A percentile compares a stretch with the other conserved stretches of the same genome.
phyloP scores from a whole-genome alignment of 2,329 filamentous ascomycete species.

The Hypocrella siamensis region DNA sequence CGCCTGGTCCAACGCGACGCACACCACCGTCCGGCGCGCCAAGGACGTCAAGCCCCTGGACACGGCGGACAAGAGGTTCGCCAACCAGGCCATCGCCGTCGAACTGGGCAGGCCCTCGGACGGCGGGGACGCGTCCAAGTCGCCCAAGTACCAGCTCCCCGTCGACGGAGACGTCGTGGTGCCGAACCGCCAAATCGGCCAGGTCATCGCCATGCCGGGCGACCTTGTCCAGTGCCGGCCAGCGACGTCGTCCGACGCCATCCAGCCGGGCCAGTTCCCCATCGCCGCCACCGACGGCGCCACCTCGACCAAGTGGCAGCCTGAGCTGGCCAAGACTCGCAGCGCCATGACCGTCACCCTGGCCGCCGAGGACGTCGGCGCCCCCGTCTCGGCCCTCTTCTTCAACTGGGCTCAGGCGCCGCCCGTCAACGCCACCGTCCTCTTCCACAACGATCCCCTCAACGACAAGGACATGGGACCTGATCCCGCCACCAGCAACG shows the following conservation, averaged over 20 bases:
- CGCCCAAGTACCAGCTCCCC: slow-evolving; percentile 26
- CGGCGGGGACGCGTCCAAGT: neutral
- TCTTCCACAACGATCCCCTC: slow-evolving; percentile 7
- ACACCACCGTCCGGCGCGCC: slow-evolving; percentile 11
- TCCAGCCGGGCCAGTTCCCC: slow-evolving; percentile 52
- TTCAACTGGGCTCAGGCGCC: slow-evolving; percentile 9
- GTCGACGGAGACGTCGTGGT: slow-evolving; percentile 35
- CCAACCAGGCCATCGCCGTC: slow-evolving; percentile 39
- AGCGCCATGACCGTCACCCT: slow-evolving; percentile 7
- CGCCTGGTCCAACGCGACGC: slow-evolving; percentile 11
- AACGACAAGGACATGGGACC: neutral
- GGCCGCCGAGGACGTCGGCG: slow-evolving; percentile 3
- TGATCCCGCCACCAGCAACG: neutral
- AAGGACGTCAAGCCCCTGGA: slow-evolving; percentile 20
- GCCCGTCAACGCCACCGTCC: slow-evolving; percentile 8
- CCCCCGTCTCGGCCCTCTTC: slow-evolving; percentile 5
- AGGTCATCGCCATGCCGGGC: slow-evolving; percentile 32
- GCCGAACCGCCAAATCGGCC: slow-evolving; percentile 32
- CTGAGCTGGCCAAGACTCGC: slow-evolving; percentile 4
- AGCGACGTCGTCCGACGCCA: slow-evolving; percentile 27
- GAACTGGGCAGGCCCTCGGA: slow-evolving; percentile 26
- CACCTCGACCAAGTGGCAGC: slow-evolving; percentile 9
- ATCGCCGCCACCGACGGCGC: slow-evolving; percentile 7
- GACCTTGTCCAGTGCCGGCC: slow-evolving; percentile 52
- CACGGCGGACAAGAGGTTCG: slow-evolving; percentile 36